Base-by-base conservation (phyloP, 768 basidiomycete genomes). In the Kwoniella europaea region DNA sequence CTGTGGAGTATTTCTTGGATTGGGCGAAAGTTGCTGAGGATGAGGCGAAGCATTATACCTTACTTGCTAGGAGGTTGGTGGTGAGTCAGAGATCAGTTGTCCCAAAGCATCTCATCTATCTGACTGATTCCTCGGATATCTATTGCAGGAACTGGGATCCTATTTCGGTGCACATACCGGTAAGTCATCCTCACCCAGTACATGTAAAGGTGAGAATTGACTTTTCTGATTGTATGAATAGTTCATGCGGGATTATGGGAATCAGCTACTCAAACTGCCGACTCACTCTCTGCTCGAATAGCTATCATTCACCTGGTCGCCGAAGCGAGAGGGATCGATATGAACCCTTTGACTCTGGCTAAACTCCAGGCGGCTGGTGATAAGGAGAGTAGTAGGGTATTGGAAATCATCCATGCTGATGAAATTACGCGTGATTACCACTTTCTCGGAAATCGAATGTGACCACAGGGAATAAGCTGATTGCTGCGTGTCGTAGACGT, bases 221-320 rank as follows among this genome's bases (percentile, higher is more conserved):
- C 42, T 46, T 10, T 57, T 56, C 22, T 54, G 22, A 18, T 20
- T 57, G 22, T 20, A 15, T 41, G 22, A 6, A 87, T 90, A 18
- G 90, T 92, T 1, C 92, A 92, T 76, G 90, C 91, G 0, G 88
- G 88, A 0, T 88, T 93, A 3, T 93, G 92, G 92, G 89, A 91
- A 71, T 91, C 90, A 6, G 92, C 92, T 0, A 84, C 85, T 9
- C 85, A 88, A 43, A 94, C 92, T 0, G 87, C 88, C 12, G 78
- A 87, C 22, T 91, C 91, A 1, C 86, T 93, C 50, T 88, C 88
- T 24, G 86, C 91, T 0, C 87, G 92, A 13, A 88, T 93, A 46
- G 91, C 91, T 0, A 92, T 93, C 81, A 91, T 94, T 75, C 91
- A 92, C 74, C 88, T 93, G 16, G 91, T 93, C 0, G 91, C 92